Conservation (phyloP, 306 rosid genomes). For the Lithocarpus polystachyus region DNA sequence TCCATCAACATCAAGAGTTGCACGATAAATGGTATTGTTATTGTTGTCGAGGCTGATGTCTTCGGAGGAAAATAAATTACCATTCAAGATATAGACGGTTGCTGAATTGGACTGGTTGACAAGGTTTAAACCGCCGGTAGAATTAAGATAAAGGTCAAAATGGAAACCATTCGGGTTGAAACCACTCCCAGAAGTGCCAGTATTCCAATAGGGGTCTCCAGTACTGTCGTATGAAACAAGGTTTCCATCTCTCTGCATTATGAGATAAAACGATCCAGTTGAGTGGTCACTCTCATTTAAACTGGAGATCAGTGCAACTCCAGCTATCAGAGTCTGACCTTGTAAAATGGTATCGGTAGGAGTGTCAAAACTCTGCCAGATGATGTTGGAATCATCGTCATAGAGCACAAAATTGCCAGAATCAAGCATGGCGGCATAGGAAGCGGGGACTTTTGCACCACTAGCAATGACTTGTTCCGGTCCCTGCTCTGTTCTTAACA, state of each 20-base stretch:
- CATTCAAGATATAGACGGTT: not conserved
- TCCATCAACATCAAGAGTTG: not conserved
- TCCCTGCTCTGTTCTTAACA: not conserved
- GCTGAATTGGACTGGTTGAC: not conserved
- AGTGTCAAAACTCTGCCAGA: no score
- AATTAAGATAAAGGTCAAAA: not conserved
- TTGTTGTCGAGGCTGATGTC: no score
- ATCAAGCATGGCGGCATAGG: no score
- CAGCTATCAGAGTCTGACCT: not conserved
- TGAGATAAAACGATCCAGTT: not conserved
- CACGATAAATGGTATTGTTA: not conserved
- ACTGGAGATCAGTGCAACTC: not conserved
- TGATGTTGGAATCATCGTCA: no score
- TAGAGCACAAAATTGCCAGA: no score
- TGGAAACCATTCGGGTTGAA: not conserved
- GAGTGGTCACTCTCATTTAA: not conserved
- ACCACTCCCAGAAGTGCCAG: accelerated
- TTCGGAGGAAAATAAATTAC: accelerated
- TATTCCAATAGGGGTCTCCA: accelerated
- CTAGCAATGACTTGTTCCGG: no score
- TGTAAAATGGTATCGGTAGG: no score
- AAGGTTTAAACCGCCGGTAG: not conserved
- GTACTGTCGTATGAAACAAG: not conserved
- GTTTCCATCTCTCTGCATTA: not conserved
- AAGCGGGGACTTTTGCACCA: no score